Evolutionary conservation across 2,329 filamentous ascomycete species (phyloP).

Genomic region (Colletotrichum tropicale): DNA sequence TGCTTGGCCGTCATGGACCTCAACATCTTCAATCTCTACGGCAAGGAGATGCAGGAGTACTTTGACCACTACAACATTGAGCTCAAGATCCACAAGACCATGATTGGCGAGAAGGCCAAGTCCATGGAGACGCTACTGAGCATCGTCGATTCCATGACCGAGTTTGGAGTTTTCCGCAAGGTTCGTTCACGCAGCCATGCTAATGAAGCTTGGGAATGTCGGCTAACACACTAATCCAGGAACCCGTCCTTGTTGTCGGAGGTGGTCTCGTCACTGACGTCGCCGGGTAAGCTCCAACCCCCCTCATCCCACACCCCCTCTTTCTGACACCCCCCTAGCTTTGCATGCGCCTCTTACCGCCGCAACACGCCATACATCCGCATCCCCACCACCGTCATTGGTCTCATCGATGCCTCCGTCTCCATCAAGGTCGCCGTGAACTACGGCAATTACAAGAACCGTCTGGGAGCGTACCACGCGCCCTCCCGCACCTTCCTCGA

Average conservation of each 20-base stretch:
- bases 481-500: constrained; percentile 76
- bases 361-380: constrained; percentile 77
- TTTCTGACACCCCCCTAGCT: constrained; percentile 43
- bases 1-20: constrained; percentile 73
- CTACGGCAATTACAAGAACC: constrained; percentile 78
- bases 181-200: constrained; percentile 26
- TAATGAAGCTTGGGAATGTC: not conserved
- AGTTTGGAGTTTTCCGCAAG: constrained; percentile 73
- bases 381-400: constrained; percentile 76
- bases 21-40: constrained; percentile 74
- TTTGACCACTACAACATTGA: constrained; percentile 68
- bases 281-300: constrained; percentile 52
- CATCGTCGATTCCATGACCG: constrained; percentile 76
- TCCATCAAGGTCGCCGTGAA: constrained; percentile 82
- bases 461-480: constrained; percentile 75
- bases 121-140: constrained; percentile 71
- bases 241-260: constrained; percentile 70
- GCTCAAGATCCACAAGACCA: constrained; percentile 72
- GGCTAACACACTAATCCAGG: constrained; percentile 37
- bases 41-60: constrained; percentile 68
- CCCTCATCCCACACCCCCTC: constrained; percentile 36
- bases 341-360: constrained; percentile 74
- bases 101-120: constrained; percentile 79
- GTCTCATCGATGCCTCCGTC: constrained; percentile 76
- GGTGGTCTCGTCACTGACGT: constrained; percentile 76